Conservation (phyloP, 83 land plant genomes). For the Diphasiastrum complanatum region DNA sequence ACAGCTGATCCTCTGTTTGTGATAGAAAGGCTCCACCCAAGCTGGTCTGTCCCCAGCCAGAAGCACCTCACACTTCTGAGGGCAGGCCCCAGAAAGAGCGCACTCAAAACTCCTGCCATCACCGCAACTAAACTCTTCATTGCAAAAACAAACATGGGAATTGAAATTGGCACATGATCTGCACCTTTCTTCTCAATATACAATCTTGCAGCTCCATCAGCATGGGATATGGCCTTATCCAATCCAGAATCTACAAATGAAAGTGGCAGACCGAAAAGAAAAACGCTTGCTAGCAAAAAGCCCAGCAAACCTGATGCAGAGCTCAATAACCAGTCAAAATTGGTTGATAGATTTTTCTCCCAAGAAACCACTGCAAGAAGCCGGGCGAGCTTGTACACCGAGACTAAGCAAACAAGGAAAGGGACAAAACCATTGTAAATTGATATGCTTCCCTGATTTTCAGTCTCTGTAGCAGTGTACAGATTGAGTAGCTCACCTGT, state of each 20-base stretch:
- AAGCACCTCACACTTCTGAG: conserved; percentile 42
- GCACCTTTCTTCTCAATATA: conserved; percentile 1
- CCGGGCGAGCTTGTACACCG: conserved; percentile 23
- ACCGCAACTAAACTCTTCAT: conserved; percentile 30
- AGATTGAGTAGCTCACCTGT: conserved; percentile 19
- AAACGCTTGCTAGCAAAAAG: conserved; percentile 33
- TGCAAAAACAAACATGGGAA: conserved; percentile 8
- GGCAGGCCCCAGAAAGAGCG: conserved; percentile 48
- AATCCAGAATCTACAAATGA: conserved; percentile 33
- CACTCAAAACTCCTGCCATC: conserved; percentile 39
- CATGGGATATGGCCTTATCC: not conserved
- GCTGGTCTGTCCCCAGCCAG: conserved; percentile 86
- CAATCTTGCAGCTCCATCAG: conserved; percentile 3
- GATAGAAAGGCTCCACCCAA: conserved; percentile 48
- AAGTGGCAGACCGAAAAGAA: conserved; percentile 19
- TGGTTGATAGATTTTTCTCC: conserved; percentile 44
- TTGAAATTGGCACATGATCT: conserved; percentile 2
- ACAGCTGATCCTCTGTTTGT: conserved; percentile 38
- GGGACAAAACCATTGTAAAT: conserved; percentile 32
- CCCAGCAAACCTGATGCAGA: conserved; percentile 40
- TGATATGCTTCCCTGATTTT: not conserved
- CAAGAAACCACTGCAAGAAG: conserved; percentile 34
- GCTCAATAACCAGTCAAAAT: conserved; percentile 44
- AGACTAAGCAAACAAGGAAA: conserved; percentile 32
- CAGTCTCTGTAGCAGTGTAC: not conserved